Evolutionary conservation across 2,329 filamentous ascomycete species (phyloP).

Genomic region (Leptographium radiaticola): DNA sequence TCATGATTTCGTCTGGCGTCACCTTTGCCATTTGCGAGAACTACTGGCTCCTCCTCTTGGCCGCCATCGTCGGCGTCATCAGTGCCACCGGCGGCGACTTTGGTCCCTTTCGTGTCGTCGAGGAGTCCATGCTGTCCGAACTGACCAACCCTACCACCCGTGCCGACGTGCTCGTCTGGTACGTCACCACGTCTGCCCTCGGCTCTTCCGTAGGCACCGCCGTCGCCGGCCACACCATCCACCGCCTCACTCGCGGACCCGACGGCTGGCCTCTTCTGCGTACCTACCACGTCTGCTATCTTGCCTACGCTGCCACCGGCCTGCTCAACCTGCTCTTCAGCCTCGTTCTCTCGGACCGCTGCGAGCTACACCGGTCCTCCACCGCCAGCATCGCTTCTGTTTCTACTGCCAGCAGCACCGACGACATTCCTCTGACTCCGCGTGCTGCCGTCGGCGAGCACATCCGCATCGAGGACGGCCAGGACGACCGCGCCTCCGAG

Average conservation of each 20-base stretch:
- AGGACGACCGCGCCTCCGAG: not conserved
- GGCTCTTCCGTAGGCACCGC: conserved; percentile 42
- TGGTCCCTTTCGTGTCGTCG: conserved; percentile 53
- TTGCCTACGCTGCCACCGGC: conserved; percentile 45
- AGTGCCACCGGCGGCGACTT: conserved; percentile 52
- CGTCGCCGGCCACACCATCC: conserved; percentile 35
- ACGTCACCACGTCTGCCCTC: conserved; percentile 43
- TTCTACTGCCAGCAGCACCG: conserved; percentile 10
- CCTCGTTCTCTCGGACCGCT: conserved; percentile 32
- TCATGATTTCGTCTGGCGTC: conserved; percentile 44
- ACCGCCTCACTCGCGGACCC: conserved; percentile 27
- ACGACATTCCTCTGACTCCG: conserved; percentile 1
- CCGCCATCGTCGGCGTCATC: conserved; percentile 47
- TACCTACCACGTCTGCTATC: conserved; percentile 45
- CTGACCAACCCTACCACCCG: conserved; percentile 40
- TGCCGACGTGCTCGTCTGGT: conserved; percentile 54
- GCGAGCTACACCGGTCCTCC: conserved; percentile 28
- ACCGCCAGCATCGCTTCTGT: conserved; percentile 10
- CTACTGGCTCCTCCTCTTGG: conserved; percentile 45
- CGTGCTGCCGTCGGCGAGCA: not conserved
- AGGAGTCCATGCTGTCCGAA: conserved; percentile 51
- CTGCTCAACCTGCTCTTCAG: conserved; percentile 33
- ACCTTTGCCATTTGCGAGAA: conserved; percentile 40
- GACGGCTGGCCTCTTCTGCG: conserved; percentile 33
- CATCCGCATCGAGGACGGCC: conserved; percentile 6